These are phyloP conservation scores for Kwoniella dejecticola DNA, from an alignment of 768 basidiomycete species.

Conservation along the genomic window DNA sequence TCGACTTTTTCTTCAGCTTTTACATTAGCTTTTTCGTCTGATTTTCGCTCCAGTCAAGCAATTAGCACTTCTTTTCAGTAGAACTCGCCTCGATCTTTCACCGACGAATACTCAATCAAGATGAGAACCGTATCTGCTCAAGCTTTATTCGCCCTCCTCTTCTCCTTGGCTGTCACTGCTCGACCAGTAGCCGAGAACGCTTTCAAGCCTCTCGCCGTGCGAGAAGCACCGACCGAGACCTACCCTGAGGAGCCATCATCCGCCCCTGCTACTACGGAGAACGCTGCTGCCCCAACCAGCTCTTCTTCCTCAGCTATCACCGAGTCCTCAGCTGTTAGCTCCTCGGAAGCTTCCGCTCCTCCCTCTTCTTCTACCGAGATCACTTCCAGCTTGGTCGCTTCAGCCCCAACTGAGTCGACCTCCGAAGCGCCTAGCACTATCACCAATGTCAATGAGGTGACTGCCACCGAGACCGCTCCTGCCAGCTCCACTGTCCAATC, in stretches of 20 bases:
- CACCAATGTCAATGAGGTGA: background rate
- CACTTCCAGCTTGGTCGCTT: background rate
- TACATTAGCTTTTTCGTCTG: too few relatives aligned
- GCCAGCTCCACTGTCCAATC: background rate
- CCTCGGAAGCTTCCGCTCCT: background rate
- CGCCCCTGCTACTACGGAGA: background rate
- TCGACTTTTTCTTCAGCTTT: too few relatives aligned
- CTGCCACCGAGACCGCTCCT: background rate
- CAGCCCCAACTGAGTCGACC: background rate
- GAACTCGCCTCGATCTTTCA: background rate
- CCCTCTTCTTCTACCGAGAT: background rate
- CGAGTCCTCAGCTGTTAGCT: background rate
- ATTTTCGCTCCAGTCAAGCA: background rate
- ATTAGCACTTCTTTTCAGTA: background rate
- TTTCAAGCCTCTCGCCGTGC: background rate
- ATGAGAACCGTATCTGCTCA: conserved; percentile 6
- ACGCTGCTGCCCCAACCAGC: too few relatives aligned
- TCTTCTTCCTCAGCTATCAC: background rate
- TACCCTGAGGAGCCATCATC: background rate
- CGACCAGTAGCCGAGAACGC: background rate
- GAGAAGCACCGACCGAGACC: background rate
- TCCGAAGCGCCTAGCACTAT: background rate
- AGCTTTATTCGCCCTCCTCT: conserved; percentile 11
- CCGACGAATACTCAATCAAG: background rate
- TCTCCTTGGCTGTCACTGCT: conserved; percentile 6